These are phyloP conservation scores for Juglanconis juglandina DNA, from an alignment of 2,329 filamentous ascomycete genomes.

Conservation along the genomic window DNA sequence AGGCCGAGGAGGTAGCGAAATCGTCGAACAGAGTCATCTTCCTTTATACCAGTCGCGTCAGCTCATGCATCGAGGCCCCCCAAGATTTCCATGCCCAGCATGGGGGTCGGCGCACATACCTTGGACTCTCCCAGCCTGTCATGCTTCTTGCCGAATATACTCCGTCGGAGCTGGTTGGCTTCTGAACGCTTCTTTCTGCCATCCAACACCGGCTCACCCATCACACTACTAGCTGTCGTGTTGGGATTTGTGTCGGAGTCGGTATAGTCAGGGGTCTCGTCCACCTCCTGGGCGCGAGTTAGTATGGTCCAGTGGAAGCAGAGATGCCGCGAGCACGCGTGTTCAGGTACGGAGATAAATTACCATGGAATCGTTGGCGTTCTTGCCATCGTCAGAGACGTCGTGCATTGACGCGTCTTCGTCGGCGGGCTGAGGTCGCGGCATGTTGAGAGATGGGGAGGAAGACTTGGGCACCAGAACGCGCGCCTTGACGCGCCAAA, in stretches of 20 bases:
- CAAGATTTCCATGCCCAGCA: background rate
- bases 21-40: slow-evolving; percentile 90
- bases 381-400: slow-evolving; percentile 44
- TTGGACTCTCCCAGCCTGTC: slow-evolving; percentile 88
- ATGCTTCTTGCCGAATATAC: slow-evolving; percentile 92
- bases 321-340: background rate
- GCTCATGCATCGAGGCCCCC: background rate
- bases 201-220: slow-evolving; percentile 69
- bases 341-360: slow-evolving; percentile 18
- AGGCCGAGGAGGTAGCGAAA: slow-evolving; percentile 93
- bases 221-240: slow-evolving; percentile 78
- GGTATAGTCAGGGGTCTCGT: slow-evolving; percentile 64
- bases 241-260: slow-evolving; percentile 67
- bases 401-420: slow-evolving; percentile 63
- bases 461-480: slow-evolving; percentile 8
- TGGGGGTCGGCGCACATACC: slow-evolving; percentile 45
- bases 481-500: slow-evolving; percentile 40
- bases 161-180: slow-evolving; percentile 84
- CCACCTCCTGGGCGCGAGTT: slow-evolving; percentile 47
- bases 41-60: slow-evolving; percentile 45
- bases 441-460: slow-evolving; percentile 41
- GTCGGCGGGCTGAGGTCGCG: slow-evolving; percentile 51
- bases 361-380: slow-evolving; percentile 48
- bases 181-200: slow-evolving; percentile 83
- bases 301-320: background rate